Evolutionary conservation across 2,329 filamentous ascomycete species (phyloP), one percentile per base, ranked within the genome.

Genomic region (Colletotrichum sansevieriae): DNA sequence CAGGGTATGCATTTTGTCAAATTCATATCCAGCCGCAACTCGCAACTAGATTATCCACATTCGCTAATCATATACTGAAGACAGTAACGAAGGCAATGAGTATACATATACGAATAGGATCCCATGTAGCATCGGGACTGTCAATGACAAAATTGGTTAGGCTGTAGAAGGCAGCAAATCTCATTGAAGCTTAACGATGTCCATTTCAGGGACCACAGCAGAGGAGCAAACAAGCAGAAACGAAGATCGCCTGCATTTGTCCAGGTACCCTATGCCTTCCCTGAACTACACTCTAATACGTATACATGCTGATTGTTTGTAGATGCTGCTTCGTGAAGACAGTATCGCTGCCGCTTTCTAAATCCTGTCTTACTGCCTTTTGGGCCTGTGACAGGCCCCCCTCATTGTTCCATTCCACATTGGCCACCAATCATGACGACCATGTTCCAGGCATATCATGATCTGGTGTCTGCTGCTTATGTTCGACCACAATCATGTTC

Each of bases 401-500:
- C 25, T 44, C 46, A 33, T 43, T 51, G 52, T 63, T 68, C 67
- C 67, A 58, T 68, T 63, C 64, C 57, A 68, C 57, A 25, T 70
- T 68, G 63, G 63, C 67, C 33, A 68, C 52, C 57, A 49, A 68
- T 63, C 64, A 18, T 58, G 57, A 68, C 12, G 46, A 46, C 63
- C 63, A 41, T 70, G 52, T 70, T 59, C 51, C 67, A 68, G 63
- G 63, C 64, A 11, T 22, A 57, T 57, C 67, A 56, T 66, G 56
- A 67, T 70, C 67, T 61, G 67, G 39, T 68, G 37, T 68, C 63
- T 70, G 57, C 66, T 62, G 55, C 64, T 29, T 68, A 68, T 68
- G 63, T 68, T 66, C 66, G 29, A 68, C 66, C 66, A 65, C 66
- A 46, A 65, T 68, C 67, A 62, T 70, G 58, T 63, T 51, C 44